A percentile compares a stretch with the other conserved stretches of the same genome.
phyloP scores from a whole-genome alignment of 1,284 basidiomycete species.

The Boletus semigastroideus region DNA sequence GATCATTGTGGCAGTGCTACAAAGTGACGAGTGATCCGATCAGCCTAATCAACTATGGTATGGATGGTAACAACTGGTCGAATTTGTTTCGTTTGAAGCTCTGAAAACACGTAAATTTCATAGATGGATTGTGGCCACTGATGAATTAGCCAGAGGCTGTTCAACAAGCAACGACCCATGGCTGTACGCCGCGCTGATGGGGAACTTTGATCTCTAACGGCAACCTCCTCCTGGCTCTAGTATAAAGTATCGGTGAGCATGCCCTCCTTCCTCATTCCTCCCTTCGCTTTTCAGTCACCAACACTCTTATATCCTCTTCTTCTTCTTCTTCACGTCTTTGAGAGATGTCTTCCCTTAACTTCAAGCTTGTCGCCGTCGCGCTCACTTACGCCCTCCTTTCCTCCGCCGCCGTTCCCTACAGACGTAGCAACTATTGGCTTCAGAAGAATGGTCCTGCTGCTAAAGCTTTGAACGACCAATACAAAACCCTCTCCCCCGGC shows the following conservation, averaged over 20 bases:
- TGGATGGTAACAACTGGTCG: no score
- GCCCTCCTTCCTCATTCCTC: background rate
- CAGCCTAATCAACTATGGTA: no score
- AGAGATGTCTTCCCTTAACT: slow-evolving; percentile 18
- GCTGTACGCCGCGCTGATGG: background rate
- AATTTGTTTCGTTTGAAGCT: no score
- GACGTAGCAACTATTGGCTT: slow-evolving; percentile 17
- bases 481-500: slow-evolving; percentile 4
- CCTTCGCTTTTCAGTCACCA: background rate
- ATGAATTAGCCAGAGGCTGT: background rate
- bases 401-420: slow-evolving; percentile 16
- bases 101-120: no score
- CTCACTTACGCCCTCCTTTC: slow-evolving; percentile 9
- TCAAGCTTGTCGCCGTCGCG: slow-evolving; percentile 10
- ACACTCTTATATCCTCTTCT: background rate
- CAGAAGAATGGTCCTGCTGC: slow-evolving; percentile 23
- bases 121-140: no score
- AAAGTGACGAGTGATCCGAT: no score
- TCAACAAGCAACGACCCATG: background rate
- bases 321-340: slow-evolving; percentile 13
- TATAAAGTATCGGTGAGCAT: background rate
- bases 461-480: slow-evolving; percentile 23
- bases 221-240: background rate
- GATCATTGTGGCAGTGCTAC: no score
- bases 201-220: background rate